These are phyloP conservation scores for Scheffersomyces illinoinensis DNA, from an alignment of 1,139 yeast genomes.

Conservation along the genomic window DNA sequence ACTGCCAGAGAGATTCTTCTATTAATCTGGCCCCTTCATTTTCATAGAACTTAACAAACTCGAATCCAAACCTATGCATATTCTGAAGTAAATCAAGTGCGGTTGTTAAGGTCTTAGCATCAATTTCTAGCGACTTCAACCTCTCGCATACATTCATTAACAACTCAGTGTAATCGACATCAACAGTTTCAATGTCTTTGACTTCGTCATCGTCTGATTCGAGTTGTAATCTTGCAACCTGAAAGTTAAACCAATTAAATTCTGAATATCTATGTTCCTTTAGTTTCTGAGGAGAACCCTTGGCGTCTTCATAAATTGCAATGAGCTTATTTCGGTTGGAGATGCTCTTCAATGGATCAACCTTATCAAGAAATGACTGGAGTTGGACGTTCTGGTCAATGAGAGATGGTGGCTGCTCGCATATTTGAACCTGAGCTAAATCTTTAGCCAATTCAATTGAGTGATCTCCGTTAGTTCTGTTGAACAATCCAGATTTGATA, in stretches of 20 bases:
- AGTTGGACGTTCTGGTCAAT: slow-evolving; percentile 18
- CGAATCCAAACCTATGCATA: slow-evolving; percentile 17
- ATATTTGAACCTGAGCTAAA: slow-evolving; percentile 40
- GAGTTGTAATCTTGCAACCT: slow-evolving; percentile 27
- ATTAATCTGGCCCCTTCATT: slow-evolving; percentile 24
- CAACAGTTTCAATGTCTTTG: slow-evolving; percentile 15
- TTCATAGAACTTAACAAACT: slow-evolving; percentile 26
- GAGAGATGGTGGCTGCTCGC: slow-evolving; percentile 12
- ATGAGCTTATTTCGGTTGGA: slow-evolving; percentile 38
- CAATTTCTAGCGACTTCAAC: slow-evolving; percentile 10
- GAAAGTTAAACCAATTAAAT: slow-evolving; percentile 44
- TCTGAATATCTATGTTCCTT: slow-evolving; percentile 34
- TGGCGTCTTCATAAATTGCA: slow-evolving; percentile 38
- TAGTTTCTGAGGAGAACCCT: slow-evolving; percentile 37
- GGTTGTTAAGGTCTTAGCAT: slow-evolving; percentile 17
- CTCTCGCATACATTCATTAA: slow-evolving; percentile 14
- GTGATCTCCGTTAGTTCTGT: slow-evolving; percentile 18
- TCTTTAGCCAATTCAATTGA: slow-evolving; percentile 33
- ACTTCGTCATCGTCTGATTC: slow-evolving; percentile 10
- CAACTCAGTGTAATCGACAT: neutral
- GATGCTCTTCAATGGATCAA: slow-evolving; percentile 42
- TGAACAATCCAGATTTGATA: slow-evolving; percentile 17
- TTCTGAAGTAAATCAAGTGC: slow-evolving; percentile 27
- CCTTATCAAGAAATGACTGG: slow-evolving; percentile 38
- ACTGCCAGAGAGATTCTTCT: slow-evolving; percentile 30